Percentiles rank a stretch among this genome's conserved stretches.
Evolutionary conservation across 805 yeast species (phyloP).

Genomic region (Hanseniaspora clermontiae): DNA sequence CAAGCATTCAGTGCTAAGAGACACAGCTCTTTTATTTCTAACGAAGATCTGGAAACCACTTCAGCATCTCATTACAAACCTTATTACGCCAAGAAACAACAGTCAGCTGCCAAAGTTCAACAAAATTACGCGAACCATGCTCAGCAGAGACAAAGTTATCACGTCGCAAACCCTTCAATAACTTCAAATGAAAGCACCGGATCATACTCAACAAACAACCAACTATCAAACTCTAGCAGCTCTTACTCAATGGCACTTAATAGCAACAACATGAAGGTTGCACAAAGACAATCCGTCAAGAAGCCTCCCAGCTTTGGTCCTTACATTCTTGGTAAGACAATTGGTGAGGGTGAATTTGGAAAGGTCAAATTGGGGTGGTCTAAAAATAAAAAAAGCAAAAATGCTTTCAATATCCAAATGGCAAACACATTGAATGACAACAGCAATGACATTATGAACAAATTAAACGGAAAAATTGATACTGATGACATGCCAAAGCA

Average conservation of each 20-base stretch:
- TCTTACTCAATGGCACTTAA: background rate
- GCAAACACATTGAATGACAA: background rate
- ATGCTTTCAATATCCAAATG: background rate
- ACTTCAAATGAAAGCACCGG: background rate
- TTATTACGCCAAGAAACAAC: conserved; percentile 8
- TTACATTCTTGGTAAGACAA: conserved; percentile 78
- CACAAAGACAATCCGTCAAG: conserved; percentile 23
- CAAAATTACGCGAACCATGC: background rate
- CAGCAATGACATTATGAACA: background rate
- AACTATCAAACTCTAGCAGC: background rate
- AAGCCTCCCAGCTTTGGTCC: conserved; percentile 78
- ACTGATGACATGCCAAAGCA: conserved; percentile 41
- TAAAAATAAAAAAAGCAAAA: conserved; percentile 34
- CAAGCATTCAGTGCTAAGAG: background rate
- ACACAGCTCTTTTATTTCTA: conserved; percentile 4
- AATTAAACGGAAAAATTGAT: conserved; percentile 3
- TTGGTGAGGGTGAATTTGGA: conserved; percentile 98
- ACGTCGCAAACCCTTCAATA: background rate
- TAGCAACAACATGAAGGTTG: background rate
- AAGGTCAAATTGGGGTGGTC: conserved; percentile 96
- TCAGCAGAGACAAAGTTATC: conserved; percentile 5
- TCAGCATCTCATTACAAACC: conserved; percentile 4
- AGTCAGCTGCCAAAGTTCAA: background rate
- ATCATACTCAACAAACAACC: background rate
- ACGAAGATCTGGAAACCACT: background rate